Base-by-base conservation (phyloP, 2,329 filamentous ascomycete genomes). In the Pyrenochaeta sp. region DNA sequence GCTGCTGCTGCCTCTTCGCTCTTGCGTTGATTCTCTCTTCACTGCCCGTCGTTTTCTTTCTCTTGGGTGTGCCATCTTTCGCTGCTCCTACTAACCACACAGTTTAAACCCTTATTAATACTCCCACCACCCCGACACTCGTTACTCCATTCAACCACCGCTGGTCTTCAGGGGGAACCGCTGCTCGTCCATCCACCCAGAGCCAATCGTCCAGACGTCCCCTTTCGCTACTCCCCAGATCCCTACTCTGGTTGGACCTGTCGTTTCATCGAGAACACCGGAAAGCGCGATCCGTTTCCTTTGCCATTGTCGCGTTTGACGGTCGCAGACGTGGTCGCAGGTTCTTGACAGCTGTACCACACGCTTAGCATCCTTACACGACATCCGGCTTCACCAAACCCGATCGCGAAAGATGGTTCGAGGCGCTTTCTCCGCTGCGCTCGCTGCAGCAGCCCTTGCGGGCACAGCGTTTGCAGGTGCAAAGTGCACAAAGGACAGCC, bases 401-500 rank as follows among this genome's bases (percentile, higher is more conserved):
- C 58, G 36, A 27, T 54, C 63, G 39, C 54, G 58, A 46, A 57
- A 45, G 45, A 75, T 75, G 72, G 64, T 74, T 51, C 66, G 66
- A 53, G 49, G 51, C 60, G 49, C 62, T 15, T 40, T 73, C 49
- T 61, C 69, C 4, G 63, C 72, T 36, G 67, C 61, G 35, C 47
- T 75, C 41, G 68, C 66, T 21, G 69, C 67, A 2, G 61, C 71
- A 12, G 63, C 66, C 33, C 49, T 73, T 18, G 59, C 58, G 6
- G 57, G 62, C 60, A 52, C 66, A 36, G 71, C 69, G 36, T 45
- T 65, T 31, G 73, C 63, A 3, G 62, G 61, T 55, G 63, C 76
- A 61, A 75, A 66, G 80, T 81, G 71, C 75, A 75, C 69, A 58
- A 73, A 60, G 71, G 78, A 73, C 74, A 85, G 43, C 74, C 87